Percentiles rank a stretch among this genome's conserved stretches.
These are phyloP conservation scores for Cadophora sp. DNA, from an alignment of 2,329 filamentous ascomycete genomes.

Conservation along the genomic window DNA sequence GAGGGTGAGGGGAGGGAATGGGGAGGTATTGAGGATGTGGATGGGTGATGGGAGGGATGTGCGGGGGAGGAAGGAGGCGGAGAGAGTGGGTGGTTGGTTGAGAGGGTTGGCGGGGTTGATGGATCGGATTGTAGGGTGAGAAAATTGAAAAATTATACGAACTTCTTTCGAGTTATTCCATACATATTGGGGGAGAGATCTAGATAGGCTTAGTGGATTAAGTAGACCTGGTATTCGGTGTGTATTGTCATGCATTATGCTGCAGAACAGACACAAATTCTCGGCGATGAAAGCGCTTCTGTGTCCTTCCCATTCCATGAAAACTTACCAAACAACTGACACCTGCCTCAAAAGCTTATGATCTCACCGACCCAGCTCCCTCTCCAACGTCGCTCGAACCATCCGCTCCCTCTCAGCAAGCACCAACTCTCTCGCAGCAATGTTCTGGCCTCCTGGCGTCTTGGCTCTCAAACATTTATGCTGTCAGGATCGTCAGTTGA, in stretches of 20 bases:
- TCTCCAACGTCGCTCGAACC: conserved; percentile 6
- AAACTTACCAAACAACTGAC: too few species aligned
- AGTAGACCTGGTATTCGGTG: too few species aligned
- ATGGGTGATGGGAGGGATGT: conserved; percentile 15
- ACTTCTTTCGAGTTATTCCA: too few species aligned
- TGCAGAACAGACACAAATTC: too few species aligned
- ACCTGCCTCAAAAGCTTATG: too few species aligned
- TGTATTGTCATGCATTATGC: too few species aligned
- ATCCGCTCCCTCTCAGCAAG: background rate
- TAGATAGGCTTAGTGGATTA: too few species aligned
- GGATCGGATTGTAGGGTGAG: conserved; percentile 16
- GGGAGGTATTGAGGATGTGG: conserved; percentile 26
- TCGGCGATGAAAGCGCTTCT: too few species aligned
- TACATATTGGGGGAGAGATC: too few species aligned
- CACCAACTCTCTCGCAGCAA: background rate
- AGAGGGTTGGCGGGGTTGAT: conserved; percentile 23
- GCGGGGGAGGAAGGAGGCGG: conserved; percentile 24
- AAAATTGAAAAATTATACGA: too few species aligned
- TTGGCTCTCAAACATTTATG: conserved; percentile 4
- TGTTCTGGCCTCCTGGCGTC: background rate
- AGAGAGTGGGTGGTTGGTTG: conserved; percentile 19
- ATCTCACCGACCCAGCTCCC: conserved; percentile 3
- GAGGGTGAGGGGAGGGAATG: conserved; percentile 20
- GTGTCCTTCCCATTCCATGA: too few species aligned
- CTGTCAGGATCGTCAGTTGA: too few species aligned